These are phyloP conservation scores for Aspergillus quadrilineatus DNA, from an alignment of 2,329 filamentous ascomycete genomes.

Conservation along the genomic window DNA sequence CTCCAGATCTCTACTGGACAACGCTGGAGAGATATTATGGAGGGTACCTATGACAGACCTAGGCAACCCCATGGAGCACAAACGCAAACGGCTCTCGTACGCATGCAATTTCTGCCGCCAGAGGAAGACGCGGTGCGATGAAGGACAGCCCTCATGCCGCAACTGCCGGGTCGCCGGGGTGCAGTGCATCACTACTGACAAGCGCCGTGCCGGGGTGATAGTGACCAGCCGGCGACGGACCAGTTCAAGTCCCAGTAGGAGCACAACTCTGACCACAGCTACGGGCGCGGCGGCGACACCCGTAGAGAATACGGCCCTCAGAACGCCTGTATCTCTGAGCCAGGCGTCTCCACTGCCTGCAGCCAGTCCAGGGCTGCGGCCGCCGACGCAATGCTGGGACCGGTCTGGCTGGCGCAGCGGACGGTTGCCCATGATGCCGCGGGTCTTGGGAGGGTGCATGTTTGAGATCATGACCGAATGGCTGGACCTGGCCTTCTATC, in stretches of 20 bases:
- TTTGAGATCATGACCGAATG: conserved; percentile 10
- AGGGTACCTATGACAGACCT: too few relatives aligned
- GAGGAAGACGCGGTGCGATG: conserved; percentile 8
- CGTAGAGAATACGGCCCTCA: neutral
- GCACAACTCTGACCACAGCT: too few relatives aligned
- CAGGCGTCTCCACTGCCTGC: neutral
- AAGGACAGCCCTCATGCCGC: conserved; percentile 5
- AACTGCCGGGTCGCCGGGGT: conserved; percentile 5
- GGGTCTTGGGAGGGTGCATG: neutral
- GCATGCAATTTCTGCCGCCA: conserved; percentile 8
- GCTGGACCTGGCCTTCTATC: conserved; percentile 8
- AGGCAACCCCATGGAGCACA: neutral
- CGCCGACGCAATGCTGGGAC: conserved; percentile 6
- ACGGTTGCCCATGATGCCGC: conserved; percentile 7
- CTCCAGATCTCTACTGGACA: too few relatives aligned
- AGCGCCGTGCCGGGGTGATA: neutral
- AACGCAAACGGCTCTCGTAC: neutral
- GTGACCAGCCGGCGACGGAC: neutral
- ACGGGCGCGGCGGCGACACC: neutral
- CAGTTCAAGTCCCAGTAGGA: neutral
- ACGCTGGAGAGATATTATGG: too few relatives aligned
- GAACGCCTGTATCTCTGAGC: neutral
- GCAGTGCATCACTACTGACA: conserved; percentile 9
- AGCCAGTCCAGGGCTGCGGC: neutral
- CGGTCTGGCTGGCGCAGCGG: conserved; percentile 2